Evolutionary conservation across 495 filamentous ascomycete genomes (phyloP).

Genomic region (Xylaria intraflava): DNA sequence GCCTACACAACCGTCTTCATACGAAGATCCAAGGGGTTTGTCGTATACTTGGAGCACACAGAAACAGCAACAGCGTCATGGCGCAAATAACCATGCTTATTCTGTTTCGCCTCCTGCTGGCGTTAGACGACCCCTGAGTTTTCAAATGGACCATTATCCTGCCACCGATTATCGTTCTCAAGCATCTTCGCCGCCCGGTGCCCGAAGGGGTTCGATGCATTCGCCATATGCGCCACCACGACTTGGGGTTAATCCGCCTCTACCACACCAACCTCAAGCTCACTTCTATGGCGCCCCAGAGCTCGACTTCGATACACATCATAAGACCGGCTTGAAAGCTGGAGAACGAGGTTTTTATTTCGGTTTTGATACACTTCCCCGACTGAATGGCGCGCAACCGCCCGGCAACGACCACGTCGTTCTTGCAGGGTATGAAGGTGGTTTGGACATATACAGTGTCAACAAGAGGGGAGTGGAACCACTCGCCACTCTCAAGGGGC

Average conservation of each 20-base stretch:
- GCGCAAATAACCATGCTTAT: conserved; percentile 31
- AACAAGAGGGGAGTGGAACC: conserved; percentile 59
- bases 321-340: conserved; percentile 44
- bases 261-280: conserved; percentile 74
- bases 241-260: conserved; percentile 53
- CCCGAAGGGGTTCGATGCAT: conserved; percentile 53
- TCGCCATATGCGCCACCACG: conserved; percentile 45
- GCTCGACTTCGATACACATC: conserved; percentile 59
- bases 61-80: conserved; percentile 29
- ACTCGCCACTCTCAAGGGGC: conserved; percentile 60
- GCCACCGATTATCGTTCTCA: conserved; percentile 39
- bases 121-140: conserved; percentile 43
- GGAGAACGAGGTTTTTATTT: conserved; percentile 65
- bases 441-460: conserved; percentile 63
- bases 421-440: conserved; percentile 67
- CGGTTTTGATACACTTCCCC: conserved; percentile 65
- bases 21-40: conserved; percentile 42
- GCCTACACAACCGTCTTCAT: conserved; percentile 47
- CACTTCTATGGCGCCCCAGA: conserved; percentile 62
- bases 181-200: conserved; percentile 35
- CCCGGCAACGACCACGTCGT: conserved; percentile 60
- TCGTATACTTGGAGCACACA: conserved; percentile 37
- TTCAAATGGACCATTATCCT: conserved; percentile 45
- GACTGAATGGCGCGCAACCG: conserved; percentile 38
- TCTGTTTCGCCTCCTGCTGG: conserved; percentile 44